A percentile compares a stretch with the other conserved stretches of the same genome.
phyloP scores from a whole-genome alignment of 2,329 filamentous ascomycete species.

The Trichoderma guizhouense region DNA sequence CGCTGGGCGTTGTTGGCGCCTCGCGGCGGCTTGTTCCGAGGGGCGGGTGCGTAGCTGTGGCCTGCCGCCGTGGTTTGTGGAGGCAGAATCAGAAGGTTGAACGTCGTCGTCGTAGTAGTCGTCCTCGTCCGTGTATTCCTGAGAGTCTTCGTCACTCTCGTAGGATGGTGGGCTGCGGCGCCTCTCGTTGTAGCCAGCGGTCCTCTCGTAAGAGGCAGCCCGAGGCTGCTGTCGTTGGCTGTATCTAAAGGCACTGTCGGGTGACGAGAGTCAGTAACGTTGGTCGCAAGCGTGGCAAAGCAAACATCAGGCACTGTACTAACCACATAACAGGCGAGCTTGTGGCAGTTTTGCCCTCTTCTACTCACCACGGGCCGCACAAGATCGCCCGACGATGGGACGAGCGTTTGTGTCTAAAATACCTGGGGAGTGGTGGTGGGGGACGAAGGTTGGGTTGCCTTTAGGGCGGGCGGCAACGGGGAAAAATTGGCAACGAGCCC shows the following conservation, averaged over 20 bases:
- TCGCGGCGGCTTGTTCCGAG: slow-evolving; percentile 28
- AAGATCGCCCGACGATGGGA: slow-evolving; percentile 41
- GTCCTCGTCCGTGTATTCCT: slow-evolving; percentile 27
- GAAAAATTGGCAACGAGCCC: slow-evolving; percentile 2
- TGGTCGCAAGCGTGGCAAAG: neutral
- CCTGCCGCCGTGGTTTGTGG: slow-evolving; percentile 38
- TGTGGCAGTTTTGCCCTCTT: slow-evolving; percentile 37
- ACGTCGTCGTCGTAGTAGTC: slow-evolving; percentile 49
- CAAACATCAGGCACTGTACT: slow-evolving; percentile 28
- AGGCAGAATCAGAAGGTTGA: slow-evolving; percentile 59
- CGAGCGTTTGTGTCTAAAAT: slow-evolving; percentile 34
- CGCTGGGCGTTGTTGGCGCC: slow-evolving; percentile 30
- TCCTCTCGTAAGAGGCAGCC: slow-evolving; percentile 16
- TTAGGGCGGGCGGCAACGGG: neutral
- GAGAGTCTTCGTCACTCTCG: slow-evolving; percentile 39
- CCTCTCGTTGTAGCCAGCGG: slow-evolving; percentile 23
- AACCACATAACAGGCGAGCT: slow-evolving; percentile 43
- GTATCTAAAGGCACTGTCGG: slow-evolving; percentile 24
- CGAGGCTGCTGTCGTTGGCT: slow-evolving; percentile 28
- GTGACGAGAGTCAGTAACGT: slow-evolving; percentile 23
- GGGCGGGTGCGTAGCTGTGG: slow-evolving; percentile 24
- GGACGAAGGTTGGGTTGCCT: slow-evolving; percentile 5
- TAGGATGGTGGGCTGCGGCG: slow-evolving; percentile 33
- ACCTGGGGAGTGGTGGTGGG: slow-evolving; percentile 19
- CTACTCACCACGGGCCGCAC: slow-evolving; percentile 44